A percentile compares a stretch with the other conserved stretches of the same genome.
Evolutionary conservation across 1,139 yeast genomes (phyloP).

Genomic region (Entelexis paramagnoliae): DNA sequence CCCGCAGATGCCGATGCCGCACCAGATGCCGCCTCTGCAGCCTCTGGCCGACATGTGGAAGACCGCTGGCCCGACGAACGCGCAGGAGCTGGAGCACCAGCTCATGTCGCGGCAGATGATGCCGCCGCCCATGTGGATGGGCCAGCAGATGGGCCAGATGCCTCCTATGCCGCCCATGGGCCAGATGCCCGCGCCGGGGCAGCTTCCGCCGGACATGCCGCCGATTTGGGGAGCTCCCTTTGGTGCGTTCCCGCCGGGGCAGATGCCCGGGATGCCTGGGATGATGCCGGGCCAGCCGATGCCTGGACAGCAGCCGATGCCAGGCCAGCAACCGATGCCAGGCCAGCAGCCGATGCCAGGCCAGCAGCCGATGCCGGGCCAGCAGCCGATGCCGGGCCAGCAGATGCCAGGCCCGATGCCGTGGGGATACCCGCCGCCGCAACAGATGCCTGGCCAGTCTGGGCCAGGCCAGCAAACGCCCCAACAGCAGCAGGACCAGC

Average conservation of each 20-base stretch:
- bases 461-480: not conserved
- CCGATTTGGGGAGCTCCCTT: not conserved
- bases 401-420: not conserved
- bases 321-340: not conserved
- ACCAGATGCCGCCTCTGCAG: conserved; percentile 40
- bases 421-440: conserved; percentile 1
- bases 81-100: conserved; percentile 17
- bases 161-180: conserved; percentile 5
- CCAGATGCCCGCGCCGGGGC: conserved; percentile 4
- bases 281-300: not conserved
- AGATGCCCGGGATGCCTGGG: not conserved
- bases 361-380: conserved; percentile 7
- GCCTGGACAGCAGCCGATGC: conserved; percentile 1
- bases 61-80: conserved; percentile 9
- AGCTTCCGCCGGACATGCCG: conserved; percentile 1
- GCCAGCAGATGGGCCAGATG: conserved; percentile 10
- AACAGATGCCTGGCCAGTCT: not conserved
- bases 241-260: not conserved
- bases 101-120: conserved; percentile 9
- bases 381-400: conserved; percentile 8
- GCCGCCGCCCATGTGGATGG: conserved; percentile 10
- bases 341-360: conserved; percentile 8
- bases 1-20: conserved; percentile 51
- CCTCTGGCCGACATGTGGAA: conserved; percentile 22
- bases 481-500: conserved; percentile 1